Base-by-base conservation (phyloP, 2,329 filamentous ascomycete species). In the Zasmidium cellare region DNA sequence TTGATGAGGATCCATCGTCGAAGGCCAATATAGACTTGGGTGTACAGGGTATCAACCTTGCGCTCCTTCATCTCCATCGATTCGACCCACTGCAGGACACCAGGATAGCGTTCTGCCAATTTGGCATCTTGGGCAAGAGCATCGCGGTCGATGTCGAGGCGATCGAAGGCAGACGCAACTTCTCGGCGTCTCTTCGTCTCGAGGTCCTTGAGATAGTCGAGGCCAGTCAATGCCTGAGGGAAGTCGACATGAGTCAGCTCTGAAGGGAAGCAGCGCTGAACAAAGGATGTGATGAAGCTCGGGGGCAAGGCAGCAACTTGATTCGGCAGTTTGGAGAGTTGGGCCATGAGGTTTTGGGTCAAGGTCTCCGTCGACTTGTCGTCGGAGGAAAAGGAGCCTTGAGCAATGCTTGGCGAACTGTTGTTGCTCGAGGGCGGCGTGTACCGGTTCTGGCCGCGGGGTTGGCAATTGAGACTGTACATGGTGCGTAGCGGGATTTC, bases 1-100 rank as follows among this genome's bases (percentile, higher is more conserved):
- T 88, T 87, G 71, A 88, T 82, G 68, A 88, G 74, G 58, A 84
- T 83, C 85, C 85, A 88, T 67, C 85, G 80, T 63, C 86, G 81
- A 51, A 88, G 73, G 35, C 82, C 82, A 56, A 87, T 71, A 71
- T 85, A 87, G 44, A 87, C 75, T 64, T 84, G 81, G 25, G 83
- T 84, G 71, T 88, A 88, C 28, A 84, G 71, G 22, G 76, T 75
- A 65, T 84, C 80, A 20, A 83, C 76, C 57, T 77, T 79, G 58
- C 75, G 76, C 58, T 80, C 81, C 67, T 81, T 82, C 41, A 73
- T 67, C 55, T 72, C 70, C 35, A 75, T 69, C 47, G 67, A 66
- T 49, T 67, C 64, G 48, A 85, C 77, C 85, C 85, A 87, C 12
- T 78, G 68, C 23, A 80, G 72, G 9, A 85, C 81, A 16, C 80